Percentiles rank a stretch among this genome's conserved stretches.
Conservation (phyloP, 805 yeast species). For the Kluyveromyces wickerhamii region DNA sequence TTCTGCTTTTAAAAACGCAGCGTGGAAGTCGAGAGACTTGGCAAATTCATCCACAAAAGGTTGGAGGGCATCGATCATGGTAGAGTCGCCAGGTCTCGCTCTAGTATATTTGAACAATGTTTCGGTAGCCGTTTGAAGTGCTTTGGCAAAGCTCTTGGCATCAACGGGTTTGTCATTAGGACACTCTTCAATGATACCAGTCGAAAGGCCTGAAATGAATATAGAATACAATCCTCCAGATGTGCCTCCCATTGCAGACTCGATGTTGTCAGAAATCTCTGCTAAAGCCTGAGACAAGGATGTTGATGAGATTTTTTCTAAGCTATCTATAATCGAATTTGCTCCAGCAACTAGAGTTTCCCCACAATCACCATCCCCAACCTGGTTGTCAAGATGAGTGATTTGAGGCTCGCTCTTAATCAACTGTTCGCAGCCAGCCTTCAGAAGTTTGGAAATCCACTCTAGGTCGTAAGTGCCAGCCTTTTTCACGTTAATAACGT, state of each 20-base stretch:
- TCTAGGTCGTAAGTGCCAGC: slow-evolving; percentile 33
- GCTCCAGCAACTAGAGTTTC: slow-evolving; percentile 83
- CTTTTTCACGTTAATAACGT: slow-evolving; percentile 26
- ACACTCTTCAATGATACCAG: slow-evolving; percentile 33
- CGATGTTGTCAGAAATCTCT: slow-evolving; percentile 76
- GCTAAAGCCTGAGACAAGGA: slow-evolving; percentile 49
- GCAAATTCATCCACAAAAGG: slow-evolving; percentile 70
- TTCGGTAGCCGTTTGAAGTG: slow-evolving; percentile 51
- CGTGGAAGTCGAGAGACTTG: slow-evolving; percentile 41
- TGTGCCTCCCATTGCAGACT: slow-evolving; percentile 94
- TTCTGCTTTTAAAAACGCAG: slow-evolving; percentile 62
- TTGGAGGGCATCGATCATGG: slow-evolving; percentile 79
- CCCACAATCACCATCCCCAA: slow-evolving; percentile 98
- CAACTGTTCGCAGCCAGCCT: slow-evolving; percentile 43
- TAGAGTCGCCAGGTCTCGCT: slow-evolving; percentile 84
- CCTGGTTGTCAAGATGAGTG: slow-evolving; percentile 77
- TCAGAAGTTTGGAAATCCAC: slow-evolving; percentile 31
- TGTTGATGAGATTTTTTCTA: slow-evolving; percentile 35
- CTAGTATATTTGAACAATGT: slow-evolving; percentile 78
- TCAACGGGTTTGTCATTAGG: slow-evolving; percentile 26
- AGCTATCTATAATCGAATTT: slow-evolving; percentile 51
- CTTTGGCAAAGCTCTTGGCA: slow-evolving; percentile 35
- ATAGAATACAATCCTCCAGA: slow-evolving; percentile 92
- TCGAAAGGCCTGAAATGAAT: slow-evolving; percentile 67
- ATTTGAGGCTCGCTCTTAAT: slow-evolving; percentile 71